Evolutionary conservation across 2,329 filamentous ascomycete species (phyloP).

Genomic region (Paramyrothecium roridum): DNA sequence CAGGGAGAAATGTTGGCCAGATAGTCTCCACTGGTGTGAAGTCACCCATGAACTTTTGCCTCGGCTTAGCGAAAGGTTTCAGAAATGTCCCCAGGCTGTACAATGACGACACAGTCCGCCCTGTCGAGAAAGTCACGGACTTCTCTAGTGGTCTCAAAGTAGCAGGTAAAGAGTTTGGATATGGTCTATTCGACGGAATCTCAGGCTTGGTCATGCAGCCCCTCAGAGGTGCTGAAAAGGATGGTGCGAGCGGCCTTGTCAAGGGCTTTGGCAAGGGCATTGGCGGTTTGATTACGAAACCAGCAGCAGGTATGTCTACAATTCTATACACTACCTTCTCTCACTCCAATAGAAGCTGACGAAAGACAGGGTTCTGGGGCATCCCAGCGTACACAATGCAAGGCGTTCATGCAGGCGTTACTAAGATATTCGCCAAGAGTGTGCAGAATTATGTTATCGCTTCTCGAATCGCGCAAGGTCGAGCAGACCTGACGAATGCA

Average conservation of each 20-base stretch:
- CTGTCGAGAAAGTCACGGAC: constrained; percentile 75
- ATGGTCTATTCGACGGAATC: constrained; percentile 78
- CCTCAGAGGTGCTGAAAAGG: constrained; percentile 51
- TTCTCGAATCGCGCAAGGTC: constrained; percentile 72
- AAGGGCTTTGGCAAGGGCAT: constrained; percentile 83
- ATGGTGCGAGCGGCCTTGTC: constrained; percentile 57
- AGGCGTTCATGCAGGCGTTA: constrained; percentile 74
- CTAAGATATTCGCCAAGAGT: constrained; percentile 66
- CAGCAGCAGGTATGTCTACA: constrained; percentile 62
- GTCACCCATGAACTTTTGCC: constrained; percentile 79
- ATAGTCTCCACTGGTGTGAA: constrained; percentile 74
- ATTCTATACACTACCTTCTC: background rate
- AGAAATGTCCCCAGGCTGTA: constrained; percentile 85
- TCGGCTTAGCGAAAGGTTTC: constrained; percentile 81
- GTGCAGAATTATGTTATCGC: constrained; percentile 78
- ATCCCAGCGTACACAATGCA: constrained; percentile 81
- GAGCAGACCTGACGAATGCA: constrained; percentile 57
- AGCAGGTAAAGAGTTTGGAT: constrained; percentile 74
- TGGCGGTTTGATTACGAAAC: constrained; percentile 77
- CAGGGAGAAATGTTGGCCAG: constrained; percentile 65
- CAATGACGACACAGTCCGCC: constrained; percentile 76
- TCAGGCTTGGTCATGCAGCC: constrained; percentile 80
- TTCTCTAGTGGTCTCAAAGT: constrained; percentile 72
- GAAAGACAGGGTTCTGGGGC: constrained; percentile 54
- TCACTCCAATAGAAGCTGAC: constrained; percentile 4